These are phyloP conservation scores for Nakazawaea ernobii DNA, from an alignment of 805 yeast genomes.

Conservation along the genomic window DNA sequence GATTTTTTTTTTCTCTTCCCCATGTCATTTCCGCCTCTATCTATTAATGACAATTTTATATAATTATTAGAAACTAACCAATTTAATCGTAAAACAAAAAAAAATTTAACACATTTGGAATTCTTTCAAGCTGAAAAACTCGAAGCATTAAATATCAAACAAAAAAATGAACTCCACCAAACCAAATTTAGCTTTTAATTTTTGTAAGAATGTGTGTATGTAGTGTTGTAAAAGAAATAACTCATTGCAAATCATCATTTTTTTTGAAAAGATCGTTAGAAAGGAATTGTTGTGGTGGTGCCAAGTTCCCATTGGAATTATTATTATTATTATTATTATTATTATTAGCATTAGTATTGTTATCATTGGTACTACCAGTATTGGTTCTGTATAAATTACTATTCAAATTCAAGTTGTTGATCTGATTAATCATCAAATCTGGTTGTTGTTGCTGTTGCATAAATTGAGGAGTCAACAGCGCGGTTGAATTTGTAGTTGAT, in stretches of 20 bases:
- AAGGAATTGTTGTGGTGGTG: conserved; percentile 1
- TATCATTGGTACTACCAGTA: conserved; percentile 4
- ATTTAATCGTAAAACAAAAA: too few species aligned
- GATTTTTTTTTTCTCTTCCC: too few species aligned
- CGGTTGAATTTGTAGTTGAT: conserved; percentile 1
- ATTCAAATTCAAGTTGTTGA: conserved; percentile 8
- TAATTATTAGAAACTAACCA: too few species aligned
- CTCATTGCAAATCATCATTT: neutral
- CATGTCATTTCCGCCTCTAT: too few species aligned
- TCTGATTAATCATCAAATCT: conserved; percentile 8
- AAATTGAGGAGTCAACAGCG: neutral
- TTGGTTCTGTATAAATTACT: conserved; percentile 5
- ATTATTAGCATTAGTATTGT: neutral
- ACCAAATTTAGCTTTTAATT: too few species aligned
- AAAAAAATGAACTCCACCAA: too few species aligned
- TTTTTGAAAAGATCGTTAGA: neutral
- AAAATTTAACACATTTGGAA: too few species aligned
- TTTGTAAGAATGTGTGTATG: too few species aligned
- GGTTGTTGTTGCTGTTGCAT: conserved; percentile 4
- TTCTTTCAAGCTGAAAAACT: too few species aligned
- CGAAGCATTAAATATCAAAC: too few species aligned
- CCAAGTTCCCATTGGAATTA: conserved; percentile 4
- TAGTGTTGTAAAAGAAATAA: too few species aligned
- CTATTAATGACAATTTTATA: too few species aligned
- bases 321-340: neutral